Evolutionary conservation across 345 rosid species (phyloP), one percentile per base, ranked within the genome.

Genomic region (thale cress (Arabidopsis thaliana)): DNA sequence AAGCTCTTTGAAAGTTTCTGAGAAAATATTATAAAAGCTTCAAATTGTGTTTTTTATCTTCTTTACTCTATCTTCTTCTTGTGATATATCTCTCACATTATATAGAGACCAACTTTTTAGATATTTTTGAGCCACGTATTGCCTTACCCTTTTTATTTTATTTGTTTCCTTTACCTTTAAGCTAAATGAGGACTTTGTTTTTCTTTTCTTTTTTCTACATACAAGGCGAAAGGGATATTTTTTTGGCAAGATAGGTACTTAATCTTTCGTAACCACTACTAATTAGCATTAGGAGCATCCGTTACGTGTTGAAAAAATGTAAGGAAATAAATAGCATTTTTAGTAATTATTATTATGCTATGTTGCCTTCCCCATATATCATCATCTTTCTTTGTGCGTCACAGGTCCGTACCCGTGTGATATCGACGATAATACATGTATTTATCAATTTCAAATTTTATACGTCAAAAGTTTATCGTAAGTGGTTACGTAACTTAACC

Each of bases 71-170:
- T 55, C 51, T 33, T 55, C 37, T 61, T 46, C 10, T 44, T 28
- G n/a, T 20, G 20, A 16, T 16, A 53, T 20, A 2, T 46, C 24
- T 42, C 34, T 42, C 68, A 23, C 55, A 49, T 62, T 76, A 76
- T 76, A 76, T 76, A 69, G 80, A 69, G 80, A 69, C 65, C 51
- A 4, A 25, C 79, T 69, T 62, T 53, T 75, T 7, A 51, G 74
- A 76, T 68, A 51, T 76, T 69, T 68, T n/a, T 52, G 48, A 23
- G 69, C 74, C 79, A 76, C 79, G 79, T 75, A 59, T 13, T 52
- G n/a, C 32, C 33, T 51, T 51, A 5, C 22, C 10, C 34, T 53
- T 12, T 12, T 62, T 45, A 1, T 22, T 50, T 62, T 60, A 50
- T 61, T 48, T 12, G 14, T 71, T 58, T 36, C 13, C 68, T 67